A percentile compares a stretch with the other conserved stretches of the same genome.
These are phyloP conservation scores for Astrothelium subdiscretum DNA, from an alignment of 495 filamentous ascomycete species.

Conservation along the genomic window DNA sequence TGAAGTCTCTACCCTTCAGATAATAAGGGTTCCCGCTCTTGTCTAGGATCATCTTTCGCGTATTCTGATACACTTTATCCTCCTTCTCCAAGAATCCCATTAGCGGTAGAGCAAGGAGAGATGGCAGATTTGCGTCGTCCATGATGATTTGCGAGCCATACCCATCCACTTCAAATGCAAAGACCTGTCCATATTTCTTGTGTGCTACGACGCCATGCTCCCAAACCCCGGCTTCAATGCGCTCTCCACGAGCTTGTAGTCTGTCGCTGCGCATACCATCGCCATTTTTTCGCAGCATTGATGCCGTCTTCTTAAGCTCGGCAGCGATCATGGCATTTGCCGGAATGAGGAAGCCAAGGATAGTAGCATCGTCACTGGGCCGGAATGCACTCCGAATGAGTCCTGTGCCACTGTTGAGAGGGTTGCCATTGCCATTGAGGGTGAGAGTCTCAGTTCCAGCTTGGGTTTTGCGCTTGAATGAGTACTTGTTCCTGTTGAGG, in stretches of 20 bases:
- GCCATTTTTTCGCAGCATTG: slow-evolving; percentile 49
- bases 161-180: slow-evolving; percentile 93
- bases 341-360: slow-evolving; percentile 89
- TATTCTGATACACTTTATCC: slow-evolving; percentile 75
- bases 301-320: slow-evolving; percentile 67
- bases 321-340: slow-evolving; percentile 94
- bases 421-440: slow-evolving; percentile 76
- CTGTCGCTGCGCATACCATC: slow-evolving; percentile 20
- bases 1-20: slow-evolving; percentile 63
- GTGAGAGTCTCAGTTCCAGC: slow-evolving; percentile 84
- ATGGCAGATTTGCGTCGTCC: slow-evolving; percentile 97
- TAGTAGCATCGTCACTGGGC: slow-evolving; percentile 96
- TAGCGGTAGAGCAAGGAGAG: slow-evolving; percentile 72
- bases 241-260: slow-evolving; percentile 51
- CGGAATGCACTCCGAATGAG: slow-evolving; percentile 87
- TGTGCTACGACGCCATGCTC: slow-evolving; percentile 85
- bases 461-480: slow-evolving; percentile 68
- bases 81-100: slow-evolving; percentile 64
- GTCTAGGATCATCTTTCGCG: slow-evolving; percentile 76
- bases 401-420: slow-evolving; percentile 70
- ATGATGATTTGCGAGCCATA: slow-evolving; percentile 86
- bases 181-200: slow-evolving; percentile 74
- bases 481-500: slow-evolving; percentile 66
- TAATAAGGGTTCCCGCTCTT: slow-evolving; percentile 81
- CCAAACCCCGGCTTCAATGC: slow-evolving; percentile 66